phyloP scores from a whole-genome alignment of 441 rosid genomes.

The Gossypium schwendimanii region DNA sequence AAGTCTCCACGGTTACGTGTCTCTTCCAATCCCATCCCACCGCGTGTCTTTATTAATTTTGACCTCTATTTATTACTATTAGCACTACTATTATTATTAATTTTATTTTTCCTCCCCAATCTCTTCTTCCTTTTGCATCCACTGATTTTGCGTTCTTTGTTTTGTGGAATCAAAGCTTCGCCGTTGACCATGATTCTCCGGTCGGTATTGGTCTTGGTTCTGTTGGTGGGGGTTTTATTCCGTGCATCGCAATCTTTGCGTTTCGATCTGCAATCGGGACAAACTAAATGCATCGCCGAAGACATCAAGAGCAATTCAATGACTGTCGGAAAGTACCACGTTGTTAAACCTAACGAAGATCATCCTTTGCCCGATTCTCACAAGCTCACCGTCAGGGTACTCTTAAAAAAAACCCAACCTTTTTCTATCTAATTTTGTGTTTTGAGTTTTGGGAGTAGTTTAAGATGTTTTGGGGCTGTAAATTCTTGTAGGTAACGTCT shows the following conservation, averaged over 20 bases:
- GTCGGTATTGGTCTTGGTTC: constrained; percentile 8
- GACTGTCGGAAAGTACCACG: constrained; percentile 58
- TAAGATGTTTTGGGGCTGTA: neutral
- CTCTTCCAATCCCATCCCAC: constrained; percentile 11
- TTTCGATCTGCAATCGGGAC: constrained; percentile 50
- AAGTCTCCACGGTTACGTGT: constrained; percentile 16
- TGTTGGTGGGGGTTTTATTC: constrained; percentile 30
- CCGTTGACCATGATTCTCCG: constrained; percentile 22
- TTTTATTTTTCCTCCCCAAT: neutral
- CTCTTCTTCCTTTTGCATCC: neutral
- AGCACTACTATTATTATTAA: neutral
- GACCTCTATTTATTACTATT: constrained; percentile 14
- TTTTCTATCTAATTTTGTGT: neutral
- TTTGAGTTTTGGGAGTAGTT: constrained; percentile 2
- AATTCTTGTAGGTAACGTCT: constrained; percentile 43
- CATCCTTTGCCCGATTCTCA: constrained; percentile 50
- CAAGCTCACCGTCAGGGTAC: constrained; percentile 51
- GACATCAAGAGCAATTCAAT: constrained; percentile 52
- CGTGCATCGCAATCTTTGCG: constrained; percentile 39
- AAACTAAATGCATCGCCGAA: constrained; percentile 68
- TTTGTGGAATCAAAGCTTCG: neutral
- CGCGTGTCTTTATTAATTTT: constrained; percentile 27
- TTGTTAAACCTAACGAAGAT: constrained; percentile 45
- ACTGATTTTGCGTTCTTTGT: neutral
- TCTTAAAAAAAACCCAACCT: neutral